These are phyloP conservation scores for Microcera coccophila DNA, from an alignment of 2,329 filamentous ascomycete species.

Conservation along the genomic window DNA sequence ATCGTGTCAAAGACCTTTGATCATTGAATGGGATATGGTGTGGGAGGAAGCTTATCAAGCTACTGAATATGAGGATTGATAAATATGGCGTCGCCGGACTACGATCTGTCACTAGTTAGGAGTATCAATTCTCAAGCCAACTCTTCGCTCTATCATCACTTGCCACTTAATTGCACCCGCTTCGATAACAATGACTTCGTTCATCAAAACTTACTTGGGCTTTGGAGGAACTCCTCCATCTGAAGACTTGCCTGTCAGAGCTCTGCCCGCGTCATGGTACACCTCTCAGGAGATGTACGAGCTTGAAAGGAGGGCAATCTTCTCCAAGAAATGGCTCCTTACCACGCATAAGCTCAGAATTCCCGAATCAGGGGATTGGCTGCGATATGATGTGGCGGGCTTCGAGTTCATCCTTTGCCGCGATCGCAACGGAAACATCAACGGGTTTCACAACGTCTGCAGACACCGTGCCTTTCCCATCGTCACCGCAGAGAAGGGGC, in stretches of 20 bases:
- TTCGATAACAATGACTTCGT: conserved; percentile 17
- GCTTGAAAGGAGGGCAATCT: conserved; percentile 54
- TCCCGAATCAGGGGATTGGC: conserved; percentile 51
- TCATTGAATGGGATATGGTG: neutral
- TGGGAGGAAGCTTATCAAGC: conserved; percentile 14
- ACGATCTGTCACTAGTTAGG: no score
- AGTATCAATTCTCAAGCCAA: neutral
- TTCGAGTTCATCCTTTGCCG: conserved; percentile 52
- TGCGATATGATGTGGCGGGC: conserved; percentile 52
- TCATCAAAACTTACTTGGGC: conserved; percentile 38
- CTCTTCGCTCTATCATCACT: conserved; percentile 1
- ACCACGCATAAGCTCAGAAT: conserved; percentile 51
- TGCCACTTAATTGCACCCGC: conserved; percentile 4
- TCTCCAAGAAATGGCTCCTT: conserved; percentile 54
- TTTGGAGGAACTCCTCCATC: conserved; percentile 24
- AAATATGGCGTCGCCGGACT: no score
- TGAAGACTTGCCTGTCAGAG: conserved; percentile 25
- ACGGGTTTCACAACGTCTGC: conserved; percentile 61
- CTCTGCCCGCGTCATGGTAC: conserved; percentile 51
- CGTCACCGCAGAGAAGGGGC: conserved; percentile 48
- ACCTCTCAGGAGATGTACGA: conserved; percentile 51
- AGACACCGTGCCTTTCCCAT: conserved; percentile 59
- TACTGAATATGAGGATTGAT: conserved; percentile 7
- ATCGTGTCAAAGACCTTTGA: neutral
- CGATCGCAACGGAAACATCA: conserved; percentile 49